Percentiles rank a stretch among this genome's conserved stretches.
phyloP scores from a whole-genome alignment of 1,139 yeast genomes.

The Kodamaea sp. region DNA sequence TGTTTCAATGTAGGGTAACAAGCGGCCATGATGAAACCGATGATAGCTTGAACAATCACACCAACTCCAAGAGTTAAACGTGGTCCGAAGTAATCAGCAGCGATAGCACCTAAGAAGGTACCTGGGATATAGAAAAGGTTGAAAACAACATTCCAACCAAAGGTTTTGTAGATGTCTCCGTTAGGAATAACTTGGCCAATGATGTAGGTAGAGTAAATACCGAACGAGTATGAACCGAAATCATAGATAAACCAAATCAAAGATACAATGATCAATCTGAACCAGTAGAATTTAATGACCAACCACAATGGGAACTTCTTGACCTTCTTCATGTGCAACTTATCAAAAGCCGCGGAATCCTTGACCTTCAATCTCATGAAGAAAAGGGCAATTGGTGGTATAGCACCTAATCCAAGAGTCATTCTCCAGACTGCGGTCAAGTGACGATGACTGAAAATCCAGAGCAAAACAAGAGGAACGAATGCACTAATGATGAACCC shows the following conservation, averaged over 20 bases:
- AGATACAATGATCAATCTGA: slow-evolving; percentile 69
- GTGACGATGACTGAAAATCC: slow-evolving; percentile 75
- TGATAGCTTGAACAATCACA: slow-evolving; percentile 66
- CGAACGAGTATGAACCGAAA: slow-evolving; percentile 84
- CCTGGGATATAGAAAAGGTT: slow-evolving; percentile 91
- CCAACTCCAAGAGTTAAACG: slow-evolving; percentile 74
- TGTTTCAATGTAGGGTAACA: slow-evolving; percentile 54
- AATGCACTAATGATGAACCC: slow-evolving; percentile 86
- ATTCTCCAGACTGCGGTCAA: slow-evolving; percentile 88
- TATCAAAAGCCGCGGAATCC: slow-evolving; percentile 71
- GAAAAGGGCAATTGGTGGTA: slow-evolving; percentile 79
- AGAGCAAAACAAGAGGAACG: slow-evolving; percentile 80
- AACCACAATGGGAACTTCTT: slow-evolving; percentile 64
- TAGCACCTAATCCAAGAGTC: slow-evolving; percentile 89
- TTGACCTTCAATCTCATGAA: slow-evolving; percentile 72
- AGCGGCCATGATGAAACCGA: slow-evolving; percentile 89
- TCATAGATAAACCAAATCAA: slow-evolving; percentile 91
- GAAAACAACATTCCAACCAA: slow-evolving; percentile 92
- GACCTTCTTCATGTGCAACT: slow-evolving; percentile 66
- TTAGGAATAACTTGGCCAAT: slow-evolving; percentile 60
- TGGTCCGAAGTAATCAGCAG: slow-evolving; percentile 89
- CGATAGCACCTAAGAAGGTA: slow-evolving; percentile 75
- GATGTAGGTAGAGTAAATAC: slow-evolving; percentile 75
- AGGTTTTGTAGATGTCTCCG: slow-evolving; percentile 65
- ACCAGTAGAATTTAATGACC: slow-evolving; percentile 81